Evolutionary conservation across 192 early-diverging fungal genomes (phyloP), one percentile per base, ranked within the genome.

Genomic region (Cladochytrium replicatum): DNA sequence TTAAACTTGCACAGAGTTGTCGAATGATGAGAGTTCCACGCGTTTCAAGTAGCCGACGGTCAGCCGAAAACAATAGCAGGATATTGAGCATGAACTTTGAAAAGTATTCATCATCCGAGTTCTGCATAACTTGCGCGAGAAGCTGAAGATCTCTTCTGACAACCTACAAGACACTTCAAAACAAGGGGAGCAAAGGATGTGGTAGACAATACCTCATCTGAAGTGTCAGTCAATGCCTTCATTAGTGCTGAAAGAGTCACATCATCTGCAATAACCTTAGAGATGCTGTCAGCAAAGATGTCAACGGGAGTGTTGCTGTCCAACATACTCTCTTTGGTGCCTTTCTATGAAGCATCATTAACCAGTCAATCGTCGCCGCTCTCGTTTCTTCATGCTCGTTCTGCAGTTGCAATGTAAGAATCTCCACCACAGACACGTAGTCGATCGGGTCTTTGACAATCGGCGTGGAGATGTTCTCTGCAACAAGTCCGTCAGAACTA

Each of bases 281-380:
- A n/a, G n/a, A n/a, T n/a, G n/a, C n/a, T n/a, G n/a, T n/a, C n/a
- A n/a, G n/a, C n/a, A n/a, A n/a, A n/a, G n/a, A n/a, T n/a, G n/a
- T n/a, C n/a, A n/a, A n/a, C n/a, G n/a, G n/a, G n/a, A n/a, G n/a
- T n/a, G n/a, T n/a, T n/a, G n/a, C n/a, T n/a, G n/a, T n/a, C n/a
- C n/a, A n/a, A 50, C 41, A 19, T 46, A 85, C 79, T 69, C 77
- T 75, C 39, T 77, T 79, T 0, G 93, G 91, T 4, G 89, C 84
- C 50, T 93, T 93, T 41, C 82, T 86, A 54, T 99, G 93, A 31
- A 99, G 63, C 81, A 97, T 90, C n/a, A 93, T 57, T 6, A 99
- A 68, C 97, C 97, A 99, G 29, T 93, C 91, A 58, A 99, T 67
- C 27, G 86, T 84, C 0, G 89, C 86, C 2, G 92, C 75, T 27